Evolutionary conservation across 352 stramenopile genomes (phyloP).

Genomic region (Pythium chondricola): DNA sequence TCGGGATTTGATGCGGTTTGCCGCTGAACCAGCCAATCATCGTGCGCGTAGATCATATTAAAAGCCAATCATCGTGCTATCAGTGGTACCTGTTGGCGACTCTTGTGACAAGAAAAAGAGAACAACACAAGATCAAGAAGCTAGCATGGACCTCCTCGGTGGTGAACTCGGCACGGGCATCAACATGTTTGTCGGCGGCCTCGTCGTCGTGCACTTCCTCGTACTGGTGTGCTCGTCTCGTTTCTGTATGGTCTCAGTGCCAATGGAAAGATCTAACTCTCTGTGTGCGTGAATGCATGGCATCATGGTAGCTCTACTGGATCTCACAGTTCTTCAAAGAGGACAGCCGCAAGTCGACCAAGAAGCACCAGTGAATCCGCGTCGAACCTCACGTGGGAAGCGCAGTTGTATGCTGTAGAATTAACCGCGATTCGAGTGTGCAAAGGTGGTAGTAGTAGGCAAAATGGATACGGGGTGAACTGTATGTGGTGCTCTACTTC

Average conservation of each 20-base stretch:
- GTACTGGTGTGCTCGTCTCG: conserved; percentile 40
- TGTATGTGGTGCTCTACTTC: too few species aligned
- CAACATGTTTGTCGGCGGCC: conserved; percentile 58
- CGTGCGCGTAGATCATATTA: too few species aligned
- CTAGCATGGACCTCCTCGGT: conserved; percentile 21
- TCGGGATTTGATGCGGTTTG: too few species aligned
- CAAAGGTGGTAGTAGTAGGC: too few species aligned
- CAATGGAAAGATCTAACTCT: background rate
- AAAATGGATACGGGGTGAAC: too few species aligned
- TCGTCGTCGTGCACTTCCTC: conserved; percentile 68
- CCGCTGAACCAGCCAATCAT: too few species aligned
- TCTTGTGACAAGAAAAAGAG: background rate
- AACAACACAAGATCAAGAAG: too few species aligned
- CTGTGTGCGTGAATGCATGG: too few species aligned
- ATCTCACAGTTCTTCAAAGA: conserved; percentile 55
- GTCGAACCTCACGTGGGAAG: background rate
- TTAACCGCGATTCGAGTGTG: too few species aligned
- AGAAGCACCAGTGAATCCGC: conserved; percentile 53
- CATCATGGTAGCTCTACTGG: conserved; percentile 60
- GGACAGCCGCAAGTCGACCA: conserved; percentile 32
- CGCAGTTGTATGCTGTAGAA: too few species aligned
- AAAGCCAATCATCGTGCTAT: conserved; percentile 11
- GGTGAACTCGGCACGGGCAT: conserved; percentile 27
- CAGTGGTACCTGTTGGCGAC: conserved; percentile 9
- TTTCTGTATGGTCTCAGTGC: background rate